phyloP scores from a whole-genome alignment of 139 green algal genomes.

The Chlamydomonas incerta region DNA sequence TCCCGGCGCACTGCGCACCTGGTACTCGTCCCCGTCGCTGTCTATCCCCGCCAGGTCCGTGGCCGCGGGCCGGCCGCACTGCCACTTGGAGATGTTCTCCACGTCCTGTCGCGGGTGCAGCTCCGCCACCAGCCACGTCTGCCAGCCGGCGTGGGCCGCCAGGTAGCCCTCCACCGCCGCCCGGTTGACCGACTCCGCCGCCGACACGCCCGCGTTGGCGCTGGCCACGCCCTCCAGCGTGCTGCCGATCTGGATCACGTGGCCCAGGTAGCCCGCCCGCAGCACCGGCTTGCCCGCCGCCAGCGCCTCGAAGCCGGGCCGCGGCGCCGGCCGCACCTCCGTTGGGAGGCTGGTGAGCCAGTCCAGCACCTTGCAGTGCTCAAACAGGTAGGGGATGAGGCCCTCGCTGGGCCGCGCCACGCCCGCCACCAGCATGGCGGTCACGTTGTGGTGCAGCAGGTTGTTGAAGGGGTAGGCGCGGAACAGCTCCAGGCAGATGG shows the following conservation, averaged over 20 bases:
- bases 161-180: constrained; percentile 54
- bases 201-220: constrained; percentile 17
- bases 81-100: constrained; percentile 73
- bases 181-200: constrained; percentile 16
- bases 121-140: constrained; percentile 52
- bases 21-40: constrained; percentile 68
- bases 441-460: constrained; percentile 85
- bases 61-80: constrained; percentile 70
- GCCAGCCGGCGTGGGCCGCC: constrained; percentile 56
- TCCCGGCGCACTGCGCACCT: constrained; percentile 52
- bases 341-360: constrained; percentile 77
- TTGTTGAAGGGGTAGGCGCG: constrained; percentile 92
- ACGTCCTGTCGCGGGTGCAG: constrained; percentile 59
- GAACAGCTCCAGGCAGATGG: constrained; percentile 80
- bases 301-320: constrained; percentile 49
- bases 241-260: constrained; percentile 84
- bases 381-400: constrained; percentile 77
- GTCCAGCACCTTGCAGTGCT: constrained; percentile 63
- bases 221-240: constrained; percentile 43
- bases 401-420: constrained; percentile 50
- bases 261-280: constrained; percentile 86
- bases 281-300: constrained; percentile 55
- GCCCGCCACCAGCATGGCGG: constrained; percentile 65
- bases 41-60: constrained; percentile 60
- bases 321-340: constrained; percentile 56